These are phyloP conservation scores for Lyophyllum decastes DNA, from an alignment of 768 basidiomycete genomes.

Conservation along the genomic window DNA sequence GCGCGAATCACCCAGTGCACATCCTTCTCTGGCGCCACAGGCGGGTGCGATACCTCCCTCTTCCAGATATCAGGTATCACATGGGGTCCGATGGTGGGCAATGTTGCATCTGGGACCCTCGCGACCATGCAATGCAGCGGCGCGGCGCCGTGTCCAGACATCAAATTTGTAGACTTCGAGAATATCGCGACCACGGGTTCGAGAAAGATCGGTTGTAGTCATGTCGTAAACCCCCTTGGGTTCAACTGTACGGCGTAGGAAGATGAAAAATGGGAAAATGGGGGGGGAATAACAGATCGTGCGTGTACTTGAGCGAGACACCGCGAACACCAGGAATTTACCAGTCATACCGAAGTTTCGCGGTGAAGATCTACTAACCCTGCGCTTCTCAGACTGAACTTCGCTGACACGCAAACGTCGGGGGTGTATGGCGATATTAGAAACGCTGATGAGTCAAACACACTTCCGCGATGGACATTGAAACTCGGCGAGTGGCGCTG, in stretches of 20 bases:
- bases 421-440: too few relatives aligned
- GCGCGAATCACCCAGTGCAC: constrained; percentile 31
- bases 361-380: too few relatives aligned
- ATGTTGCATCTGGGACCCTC: constrained; percentile 20
- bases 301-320: too few relatives aligned
- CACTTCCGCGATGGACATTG: too few relatives aligned
- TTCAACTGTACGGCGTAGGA: constrained; percentile 22
- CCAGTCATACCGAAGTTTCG: too few relatives aligned
- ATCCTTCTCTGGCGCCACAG: constrained; percentile 31
- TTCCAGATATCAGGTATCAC: constrained; percentile 34
- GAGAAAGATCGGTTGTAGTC: constrained; percentile 19
- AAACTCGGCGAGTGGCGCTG: too few relatives aligned
- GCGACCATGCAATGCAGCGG: constrained; percentile 33
- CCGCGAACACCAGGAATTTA: too few relatives aligned
- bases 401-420: too few relatives aligned
- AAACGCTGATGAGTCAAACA: too few relatives aligned
- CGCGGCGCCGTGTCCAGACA: constrained; percentile 28
- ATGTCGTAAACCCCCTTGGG: constrained; percentile 23
- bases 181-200: constrained; percentile 15
- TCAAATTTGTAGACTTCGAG: constrained; percentile 23
- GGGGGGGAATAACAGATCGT: background rate
- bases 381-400: too few relatives aligned
- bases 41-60: constrained; percentile 33
- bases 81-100: constrained; percentile 29
- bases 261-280: background rate